Evolutionary conservation across 208 protist genomes (phyloP), one percentile per base, ranked within the genome.

Genomic region (Phytomonas francai): DNA sequence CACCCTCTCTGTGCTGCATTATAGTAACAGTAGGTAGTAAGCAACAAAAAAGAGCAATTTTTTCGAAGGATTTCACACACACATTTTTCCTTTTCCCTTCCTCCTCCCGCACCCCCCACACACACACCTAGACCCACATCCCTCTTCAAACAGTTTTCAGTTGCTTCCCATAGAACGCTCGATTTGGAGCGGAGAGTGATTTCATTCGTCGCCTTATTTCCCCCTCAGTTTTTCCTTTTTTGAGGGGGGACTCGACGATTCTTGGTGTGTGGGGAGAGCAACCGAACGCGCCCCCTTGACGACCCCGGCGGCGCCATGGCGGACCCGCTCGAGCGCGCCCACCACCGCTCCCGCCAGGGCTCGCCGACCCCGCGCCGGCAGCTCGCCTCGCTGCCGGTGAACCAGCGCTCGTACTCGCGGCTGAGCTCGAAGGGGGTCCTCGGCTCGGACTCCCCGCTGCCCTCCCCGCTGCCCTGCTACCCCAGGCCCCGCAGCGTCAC

Each of bases 371-470:
- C 86, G 0, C 79, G 86, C 11, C 85, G 82, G n/a, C 86, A 88
- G 68, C 78, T 95, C 32, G 75, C 76, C 28, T 68, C 78, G n/a
- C 79, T 93, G n/a, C 71, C 79, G 57, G 75, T 78, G 5, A 95
- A 92, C 64, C 83, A 92, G 69, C 85, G 90, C 59, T 95, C 90
- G 28, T 93, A 92, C 77, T 95, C 90, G 5, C 85, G 87, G 22
- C 39, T 87, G 51, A 84, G 85, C 65, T 85, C 84, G 27, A 84
- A 79, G 30, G 74, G 83, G 29, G 64, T 70, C 25, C 70, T 82
- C 42, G 83, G 83, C 27, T 80, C 87, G 57, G 90, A 91, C 12
- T 88, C 82, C 28, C 81, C 80, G 57, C 77, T 91, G 45, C 58
- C 90, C 57, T 95, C 90, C 1, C 90, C 90, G 42, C 67, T 95